phyloP scores from a whole-genome alignment of 2,329 filamentous ascomycete species.

The Trichoderma arundinaceum region DNA sequence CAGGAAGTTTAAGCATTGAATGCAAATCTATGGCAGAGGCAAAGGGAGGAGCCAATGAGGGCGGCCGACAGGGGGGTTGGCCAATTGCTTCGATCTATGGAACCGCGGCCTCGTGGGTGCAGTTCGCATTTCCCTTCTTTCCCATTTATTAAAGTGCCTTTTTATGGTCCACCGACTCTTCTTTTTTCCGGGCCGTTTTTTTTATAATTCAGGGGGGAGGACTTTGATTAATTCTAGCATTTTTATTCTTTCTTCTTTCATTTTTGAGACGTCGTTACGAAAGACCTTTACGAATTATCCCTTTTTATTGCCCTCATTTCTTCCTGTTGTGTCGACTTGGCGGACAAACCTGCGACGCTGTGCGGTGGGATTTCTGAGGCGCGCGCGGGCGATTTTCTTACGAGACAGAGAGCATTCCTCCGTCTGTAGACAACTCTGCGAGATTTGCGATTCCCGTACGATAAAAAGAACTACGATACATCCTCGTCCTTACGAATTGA shows the following conservation, averaged over 20 bases:
- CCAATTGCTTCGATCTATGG: constrained; percentile 14
- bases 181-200: neutral
- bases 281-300: neutral
- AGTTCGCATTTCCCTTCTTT: neutral
- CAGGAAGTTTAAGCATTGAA: constrained; percentile 22
- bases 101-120: constrained; percentile 13
- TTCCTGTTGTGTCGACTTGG: neutral
- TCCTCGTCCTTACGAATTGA: neutral
- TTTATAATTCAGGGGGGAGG: neutral
- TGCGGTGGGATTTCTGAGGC: neutral
- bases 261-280: constrained; percentile 6
- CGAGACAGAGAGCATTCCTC: constrained; percentile 13
- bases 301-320: neutral
- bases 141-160: constrained; percentile 5
- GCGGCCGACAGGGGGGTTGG: neutral
- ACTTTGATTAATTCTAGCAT: too few species aligned
- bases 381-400: neutral
- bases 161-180: constrained; percentile 22
- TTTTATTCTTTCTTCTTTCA: neutral
- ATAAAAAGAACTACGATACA: neutral
- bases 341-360: too few species aligned
- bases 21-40: neutral
- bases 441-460: neutral
- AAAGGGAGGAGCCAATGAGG: constrained; percentile 18
- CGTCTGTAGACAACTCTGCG: neutral